These are phyloP conservation scores for Penicillium paradoxum DNA, from an alignment of 495 filamentous ascomycete genomes.

Conservation along the genomic window DNA sequence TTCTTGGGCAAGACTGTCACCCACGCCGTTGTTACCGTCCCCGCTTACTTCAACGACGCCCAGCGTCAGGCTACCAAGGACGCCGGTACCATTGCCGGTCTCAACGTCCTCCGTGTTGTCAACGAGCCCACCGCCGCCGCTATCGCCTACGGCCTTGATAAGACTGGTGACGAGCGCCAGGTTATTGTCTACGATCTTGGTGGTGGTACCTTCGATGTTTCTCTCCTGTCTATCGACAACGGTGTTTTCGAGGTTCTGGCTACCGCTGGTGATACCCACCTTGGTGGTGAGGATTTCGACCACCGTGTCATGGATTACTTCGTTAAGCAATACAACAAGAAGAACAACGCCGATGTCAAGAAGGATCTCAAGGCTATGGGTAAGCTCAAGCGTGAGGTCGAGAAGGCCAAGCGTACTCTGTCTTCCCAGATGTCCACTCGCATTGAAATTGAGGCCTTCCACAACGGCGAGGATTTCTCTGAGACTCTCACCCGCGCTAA, in stretches of 20 bases:
- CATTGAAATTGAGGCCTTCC: constrained; percentile 97
- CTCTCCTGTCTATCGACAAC: constrained; percentile 91
- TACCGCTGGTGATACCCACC: constrained; percentile 98
- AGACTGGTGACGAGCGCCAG: constrained; percentile 79
- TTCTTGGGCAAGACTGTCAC: constrained; percentile 94
- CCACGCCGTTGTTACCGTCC: constrained; percentile 95
- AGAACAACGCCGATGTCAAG: constrained; percentile 85
- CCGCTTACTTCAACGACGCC: constrained; percentile 99
- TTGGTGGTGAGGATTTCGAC: constrained; percentile 99
- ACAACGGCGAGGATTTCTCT: constrained; percentile 95
- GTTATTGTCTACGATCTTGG: constrained; percentile 97
- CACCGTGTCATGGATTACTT: constrained; percentile 97
- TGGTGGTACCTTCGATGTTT: constrained; percentile 99
- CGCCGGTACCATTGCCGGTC: constrained; percentile 86
- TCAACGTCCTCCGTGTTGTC: constrained; percentile 96
- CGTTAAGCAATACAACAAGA: constrained; percentile 99
- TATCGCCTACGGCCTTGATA: constrained; percentile 84
- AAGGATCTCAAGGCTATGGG: constrained; percentile 98
- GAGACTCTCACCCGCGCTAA: constrained; percentile 98
- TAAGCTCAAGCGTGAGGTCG: constrained; percentile 99
- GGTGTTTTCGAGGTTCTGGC: constrained; percentile 97
- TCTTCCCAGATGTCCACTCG: constrained; percentile 98
- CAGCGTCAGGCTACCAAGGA: constrained; percentile 98
- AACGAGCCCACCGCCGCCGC: constrained; percentile 90
- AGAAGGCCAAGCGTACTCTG: constrained; percentile 99